Base-by-base conservation (phyloP, 805 yeast genomes). In the Ogataea polymorpha region DNA sequence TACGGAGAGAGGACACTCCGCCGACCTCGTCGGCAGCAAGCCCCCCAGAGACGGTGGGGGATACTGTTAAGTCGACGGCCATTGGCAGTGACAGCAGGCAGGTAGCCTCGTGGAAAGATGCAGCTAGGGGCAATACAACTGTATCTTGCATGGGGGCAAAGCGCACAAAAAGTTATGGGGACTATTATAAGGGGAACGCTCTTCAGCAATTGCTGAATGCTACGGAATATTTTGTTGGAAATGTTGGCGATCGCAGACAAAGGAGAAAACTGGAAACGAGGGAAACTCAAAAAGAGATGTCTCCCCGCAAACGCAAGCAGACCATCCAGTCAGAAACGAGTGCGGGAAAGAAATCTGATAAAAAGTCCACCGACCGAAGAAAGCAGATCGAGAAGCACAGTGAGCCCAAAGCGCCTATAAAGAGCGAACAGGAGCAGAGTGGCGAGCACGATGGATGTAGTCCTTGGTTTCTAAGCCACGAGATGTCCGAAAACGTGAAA, bases 401-500 rank as follows among this genome's bases (percentile, higher is more conserved):
- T 7, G 21, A 20, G 9, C 21, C 21, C 3, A 20, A 20, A 20
- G 10, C 6, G 21, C 21, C 6, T 7, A 20, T 4, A 9, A 3
- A 29, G 13, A 29, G 12, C 32, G 16, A 16, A 15, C 16, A 15
- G 11, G 32, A 11, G 31, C 20, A 18, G 20, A 18, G 20, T 6
- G 20, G 20, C 7, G 20, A 15, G 16, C 16, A 15, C 2, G 3
- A 15, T 3, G 16, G 16, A 15, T 15, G 28, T 13, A 33, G 41
- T n/a, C 49, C 45, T 32, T 56, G 62, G 59, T 56, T 53, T 44
- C 47, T 52, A 14, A 50, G 47, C 37, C 29, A 54, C 26, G 46
- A 32, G n/a, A 41, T 31, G 3, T 50, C 50, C 12, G 46, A 29
- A 8, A 51, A 51, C n/a, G 32, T 53, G 3, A 32, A 36, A 1